A percentile compares a stretch with the other conserved stretches of the same genome.
Conservation (phyloP, 106 monocot species). For the Agapanthus africanus region DNA sequence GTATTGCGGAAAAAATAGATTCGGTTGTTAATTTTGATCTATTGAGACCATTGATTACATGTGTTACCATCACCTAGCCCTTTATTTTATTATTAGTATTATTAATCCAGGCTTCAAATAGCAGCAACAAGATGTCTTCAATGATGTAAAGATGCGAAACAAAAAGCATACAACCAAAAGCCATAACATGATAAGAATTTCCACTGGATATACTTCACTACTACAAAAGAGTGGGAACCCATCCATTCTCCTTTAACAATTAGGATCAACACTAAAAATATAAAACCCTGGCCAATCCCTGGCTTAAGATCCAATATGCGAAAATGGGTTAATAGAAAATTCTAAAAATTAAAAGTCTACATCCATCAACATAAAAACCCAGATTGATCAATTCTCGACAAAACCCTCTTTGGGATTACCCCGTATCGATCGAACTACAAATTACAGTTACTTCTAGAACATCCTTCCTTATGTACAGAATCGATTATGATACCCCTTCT, state of each 20-base stretch:
- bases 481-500: slow-evolving; percentile 18
- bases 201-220: no score
- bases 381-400: slow-evolving; percentile 32
- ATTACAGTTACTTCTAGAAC: slow-evolving; percentile 6
- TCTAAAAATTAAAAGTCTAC: slow-evolving; percentile 8
- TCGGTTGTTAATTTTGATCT: no score
- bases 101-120: no score
- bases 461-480: slow-evolving; percentile 45
- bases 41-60: no score
- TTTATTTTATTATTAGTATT: no score
- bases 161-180: no score
- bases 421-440: slow-evolving; percentile 14
- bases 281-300: slow-evolving; percentile 21
- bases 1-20: no score
- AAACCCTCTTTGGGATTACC: slow-evolving; percentile 25
- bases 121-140: no score
- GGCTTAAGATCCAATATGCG: slow-evolving; percentile 5
- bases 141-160: no score
- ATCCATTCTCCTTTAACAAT: neutral
- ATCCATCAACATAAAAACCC: slow-evolving; percentile 34
- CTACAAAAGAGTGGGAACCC: neutral
- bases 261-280: slow-evolving; percentile 13
- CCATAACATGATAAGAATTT: no score
- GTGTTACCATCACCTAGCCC: no score
- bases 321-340: neutral